Base-by-base conservation (phyloP, 352 stramenopile genomes). In the Lagenidium sp. region DNA sequence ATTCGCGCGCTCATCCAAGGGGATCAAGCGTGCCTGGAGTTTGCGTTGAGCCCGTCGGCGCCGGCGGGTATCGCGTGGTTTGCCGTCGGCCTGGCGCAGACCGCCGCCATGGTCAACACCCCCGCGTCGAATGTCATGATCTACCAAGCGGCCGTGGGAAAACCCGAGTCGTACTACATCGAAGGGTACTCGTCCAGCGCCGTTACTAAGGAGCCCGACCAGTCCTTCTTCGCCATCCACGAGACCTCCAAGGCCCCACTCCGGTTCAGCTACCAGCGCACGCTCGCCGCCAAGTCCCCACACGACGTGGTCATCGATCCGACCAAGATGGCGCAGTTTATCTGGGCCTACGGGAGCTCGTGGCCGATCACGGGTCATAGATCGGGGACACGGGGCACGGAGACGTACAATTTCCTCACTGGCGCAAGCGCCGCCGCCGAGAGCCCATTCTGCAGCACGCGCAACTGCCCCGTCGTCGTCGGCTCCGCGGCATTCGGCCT, bases 251-350 rank as follows among this genome's bases (percentile, higher is more conserved):
- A 59, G 1, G 44, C 57, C 19, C 56, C 47, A 26, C 76, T 84
- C 55, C 71, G 59, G 44, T 92, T 86, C 54, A 82, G 61, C 48
- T 87, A 75, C 55, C 71, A 88, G 55, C 73, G 79, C 22, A 69
- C 65, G 29, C 46, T 91, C 18, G 64, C 59, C 8, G 74, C 69
- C 7, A 55, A 61, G 16, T 60, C 66, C 4, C 30, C 51, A 4
- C 65, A 61, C 18, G 72, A 86, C 41, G 60, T 92, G 10, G 45
- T 47, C 1, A 60, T 89, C 40, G 61, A 65, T 20, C 36, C 69
- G 7, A 63, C 45, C 7, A 49, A 19, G 4, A 40, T 52, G 0
- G 59, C 57, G 8, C 55, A 65, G 25, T 76, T 87, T 43, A 79
- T 89, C 42, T 92, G 79, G 79, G 66, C 73, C 10, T 86, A 85